A percentile compares a stretch with the other conserved stretches of the same genome.
Evolutionary conservation across 2,329 filamentous ascomycete genomes (phyloP).

Genomic region (Hortaea sp.): DNA sequence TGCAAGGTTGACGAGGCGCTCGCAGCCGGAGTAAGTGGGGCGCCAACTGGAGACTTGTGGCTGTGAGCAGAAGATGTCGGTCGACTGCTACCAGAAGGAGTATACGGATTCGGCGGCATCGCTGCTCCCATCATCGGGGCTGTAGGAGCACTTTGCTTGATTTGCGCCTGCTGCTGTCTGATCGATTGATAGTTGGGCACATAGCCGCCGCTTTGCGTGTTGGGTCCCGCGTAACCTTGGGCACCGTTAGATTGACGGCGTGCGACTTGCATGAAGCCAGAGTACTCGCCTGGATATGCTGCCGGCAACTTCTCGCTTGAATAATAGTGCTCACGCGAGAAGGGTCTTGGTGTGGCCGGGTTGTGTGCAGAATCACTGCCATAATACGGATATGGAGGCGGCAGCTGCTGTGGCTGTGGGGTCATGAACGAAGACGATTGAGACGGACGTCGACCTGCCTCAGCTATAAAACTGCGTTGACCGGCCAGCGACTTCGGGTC

Average conservation of each 20-base stretch:
- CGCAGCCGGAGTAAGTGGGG: constrained; percentile 24
- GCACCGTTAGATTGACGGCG: constrained; percentile 22
- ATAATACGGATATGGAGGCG: constrained; percentile 11
- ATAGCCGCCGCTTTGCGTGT: constrained; percentile 14
- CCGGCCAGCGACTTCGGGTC: constrained; percentile 22
- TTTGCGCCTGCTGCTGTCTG: constrained; percentile 14
- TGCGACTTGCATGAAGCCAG: constrained; percentile 18
- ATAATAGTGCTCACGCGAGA: constrained; percentile 28
- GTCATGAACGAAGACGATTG: constrained; percentile 1
- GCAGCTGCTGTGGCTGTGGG: constrained; percentile 3
- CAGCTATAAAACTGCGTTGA: constrained; percentile 19
- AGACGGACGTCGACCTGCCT: constrained; percentile 13
- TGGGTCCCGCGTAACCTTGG: constrained; percentile 18
- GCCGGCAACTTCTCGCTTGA: constrained; percentile 26
- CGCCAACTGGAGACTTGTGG: constrained; percentile 23
- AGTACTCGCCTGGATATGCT: constrained; percentile 27
- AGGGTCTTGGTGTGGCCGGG: constrained; percentile 20
- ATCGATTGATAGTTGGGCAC: constrained; percentile 18
- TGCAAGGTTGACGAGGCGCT: constrained; percentile 14
- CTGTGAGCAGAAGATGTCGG: constrained; percentile 17
- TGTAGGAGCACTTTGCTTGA: constrained; percentile 12
- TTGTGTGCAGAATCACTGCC: constrained; percentile 13
- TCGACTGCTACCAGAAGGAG: constrained; percentile 8
- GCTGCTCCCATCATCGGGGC: constrained; percentile 7
- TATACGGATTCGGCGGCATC: constrained; percentile 16